phyloP scores from a whole-genome alignment of 352 stramenopile species.

The Pythium dissimile region DNA sequence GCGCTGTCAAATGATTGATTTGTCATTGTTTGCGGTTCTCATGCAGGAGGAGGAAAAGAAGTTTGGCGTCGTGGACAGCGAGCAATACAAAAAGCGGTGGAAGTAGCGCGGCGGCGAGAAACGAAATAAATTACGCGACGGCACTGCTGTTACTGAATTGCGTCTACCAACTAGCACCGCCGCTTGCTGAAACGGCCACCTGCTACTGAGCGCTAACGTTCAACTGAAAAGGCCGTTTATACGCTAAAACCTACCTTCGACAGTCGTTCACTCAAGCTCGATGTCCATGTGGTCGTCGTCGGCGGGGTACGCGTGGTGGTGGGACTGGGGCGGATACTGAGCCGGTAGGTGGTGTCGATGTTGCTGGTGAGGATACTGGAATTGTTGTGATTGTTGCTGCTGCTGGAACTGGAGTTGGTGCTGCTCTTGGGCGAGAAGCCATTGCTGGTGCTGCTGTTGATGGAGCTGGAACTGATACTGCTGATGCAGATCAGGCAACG shows the following conservation, averaged over 20 bases:
- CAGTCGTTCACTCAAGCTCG: slow-evolving; percentile 4
- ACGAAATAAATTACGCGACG: slow-evolving; percentile 25
- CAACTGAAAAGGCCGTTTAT: background rate
- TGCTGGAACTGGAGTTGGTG: slow-evolving; percentile 17
- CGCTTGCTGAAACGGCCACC: background rate
- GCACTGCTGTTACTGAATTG: too few relatives aligned
- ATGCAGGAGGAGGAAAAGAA: slow-evolving; percentile 48
- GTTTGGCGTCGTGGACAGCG: slow-evolving; percentile 58
- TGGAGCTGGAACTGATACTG: slow-evolving; percentile 38
- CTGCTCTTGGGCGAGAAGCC: slow-evolving; percentile 31
- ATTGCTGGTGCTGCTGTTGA: slow-evolving; percentile 41
- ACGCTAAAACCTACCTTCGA: slow-evolving; percentile 19
- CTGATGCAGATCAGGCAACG: slow-evolving; percentile 61
- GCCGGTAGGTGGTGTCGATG: slow-evolving; percentile 8
- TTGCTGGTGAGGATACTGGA: background rate
- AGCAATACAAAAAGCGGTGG: slow-evolving; percentile 78
- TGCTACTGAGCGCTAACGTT: background rate
- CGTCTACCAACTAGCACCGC: too few relatives aligned
- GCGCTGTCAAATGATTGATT: background rate
- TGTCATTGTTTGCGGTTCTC: slow-evolving; percentile 8
- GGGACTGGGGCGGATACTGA: slow-evolving; percentile 1
- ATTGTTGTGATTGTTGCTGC: background rate
- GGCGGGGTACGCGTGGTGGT: slow-evolving; percentile 7
- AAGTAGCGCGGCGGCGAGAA: slow-evolving; percentile 47
- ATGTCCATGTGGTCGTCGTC: slow-evolving; percentile 21